Evolutionary conservation across 306 rosid genomes (phyloP), one percentile per base, ranked within the genome.

Genomic region (Senna siamea): DNA sequence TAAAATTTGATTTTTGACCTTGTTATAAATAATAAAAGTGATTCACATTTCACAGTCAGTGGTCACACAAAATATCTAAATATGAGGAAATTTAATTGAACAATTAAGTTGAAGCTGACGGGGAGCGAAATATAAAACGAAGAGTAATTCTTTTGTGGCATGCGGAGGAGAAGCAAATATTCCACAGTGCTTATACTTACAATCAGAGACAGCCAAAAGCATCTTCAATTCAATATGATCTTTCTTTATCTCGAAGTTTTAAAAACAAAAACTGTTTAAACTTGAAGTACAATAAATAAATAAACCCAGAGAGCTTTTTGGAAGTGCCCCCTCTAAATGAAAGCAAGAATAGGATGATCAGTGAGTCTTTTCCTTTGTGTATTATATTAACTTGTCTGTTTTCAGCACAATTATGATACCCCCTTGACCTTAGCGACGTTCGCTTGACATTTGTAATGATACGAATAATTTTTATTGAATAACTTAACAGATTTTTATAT

Each of bases 351-450:
- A 7, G 47, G 13, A 41, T 41, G 7, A 37, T 37, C 47, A 9
- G 55, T 1, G 54, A 37, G 50, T 64, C 53, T 76, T 70, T 26
- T 77, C 32, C 46, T 65, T 56, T 72, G 40, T 70, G 11, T 56
- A 68, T 30, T 50, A 51, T 70, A 46, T 14, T 53, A 69, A 61
- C 38, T 63, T 75, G 84, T 63, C 70, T 37, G 30, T n/a, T 53
- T 61, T 66, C 46, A 43, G 28, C 48, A 68, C 52, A 46, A 53
- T 74, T 43, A 44, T 69, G 52, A 35, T 65, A 77, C 69, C 41
- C 48, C 60, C 38, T 61, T 80, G 50, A 46, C 80, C 69, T 66
- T 44, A 69, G 57, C 74, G 77, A 63, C 69, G 70, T 63, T 64
- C 37, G 23, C 60, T 78, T 70, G 67, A 48, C 67, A 30, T 69